Base-by-base conservation (phyloP, 164 flowering plant genomes). In the Taxillus chinensis region DNA sequence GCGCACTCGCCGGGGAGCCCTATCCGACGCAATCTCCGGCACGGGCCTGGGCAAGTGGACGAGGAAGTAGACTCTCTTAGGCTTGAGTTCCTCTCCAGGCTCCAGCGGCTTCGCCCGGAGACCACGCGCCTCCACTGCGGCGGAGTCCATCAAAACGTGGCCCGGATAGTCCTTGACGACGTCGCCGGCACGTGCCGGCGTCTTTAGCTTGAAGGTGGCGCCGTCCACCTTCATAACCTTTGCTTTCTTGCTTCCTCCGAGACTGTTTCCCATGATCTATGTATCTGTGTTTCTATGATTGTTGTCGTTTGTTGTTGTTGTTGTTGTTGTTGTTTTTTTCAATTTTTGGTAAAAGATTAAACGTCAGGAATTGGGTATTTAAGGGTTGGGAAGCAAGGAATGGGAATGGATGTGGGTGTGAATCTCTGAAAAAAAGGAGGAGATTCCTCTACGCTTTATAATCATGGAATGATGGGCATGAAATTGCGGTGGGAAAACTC, bases 151-250 rank as follows among this genome's bases (percentile, higher is more conserved):
- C 12, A 78, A 46, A 0, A 73, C 79, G 43, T 70, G 62, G 0
- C 72, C 82, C 0, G 82, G 79, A 37, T 75, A 65, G 60, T 71
- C 77, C 52, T 67, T 64, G 3, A 69, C 64, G 0, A 78, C 73
- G 3, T 75, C 77, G 16, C 55, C 3, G 0, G 63, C 77, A 15
- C 62, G 51, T 2, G 55, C 51, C n/a, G 82, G 82, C 40, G 70
- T 69, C 67, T 67, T 71, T 1, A 71, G 3, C 66, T 75, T 75
- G 52, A 75, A 38, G 40, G 70, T 73, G 37, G 69, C 72, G 43
- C 82, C 79, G 51, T 67, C 64, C 6, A 75, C 50, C 53, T 69
- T 78, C 82, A 78, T 78, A 64, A 78, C 77, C 62, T 75, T 75
- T 2, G 67, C 74, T 39, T 58, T 69, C 68, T 62, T 78, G 9